These are phyloP conservation scores for Ophiostoma himal-ulmi DNA, from an alignment of 2,329 filamentous ascomycete genomes.

Conservation along the genomic window DNA sequence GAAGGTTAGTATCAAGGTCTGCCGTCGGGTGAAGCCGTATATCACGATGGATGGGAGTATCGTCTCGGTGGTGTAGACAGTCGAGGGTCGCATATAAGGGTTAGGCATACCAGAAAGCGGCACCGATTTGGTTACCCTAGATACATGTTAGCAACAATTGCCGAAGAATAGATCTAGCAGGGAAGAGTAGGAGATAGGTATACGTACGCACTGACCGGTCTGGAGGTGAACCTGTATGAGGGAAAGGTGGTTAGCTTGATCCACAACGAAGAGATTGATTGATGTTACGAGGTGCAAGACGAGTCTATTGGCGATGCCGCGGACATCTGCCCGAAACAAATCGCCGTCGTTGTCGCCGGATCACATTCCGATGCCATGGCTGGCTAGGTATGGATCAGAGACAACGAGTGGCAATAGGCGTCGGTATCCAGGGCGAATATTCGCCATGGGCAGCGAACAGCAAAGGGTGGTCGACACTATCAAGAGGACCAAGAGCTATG, in stretches of 20 bases:
- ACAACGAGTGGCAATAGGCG: background rate
- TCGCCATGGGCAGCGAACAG: background rate
- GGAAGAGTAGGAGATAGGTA: constrained; percentile 14
- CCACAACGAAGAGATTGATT: background rate
- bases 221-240: constrained; percentile 87
- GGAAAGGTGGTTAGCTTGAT: constrained; percentile 24
- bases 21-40: background rate
- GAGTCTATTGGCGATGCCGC: background rate
- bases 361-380: background rate
- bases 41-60: background rate
- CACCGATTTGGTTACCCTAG: constrained; percentile 99
- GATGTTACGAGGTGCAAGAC: background rate
- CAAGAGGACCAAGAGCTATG: background rate
- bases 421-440: background rate
- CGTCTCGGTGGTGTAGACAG: background rate
- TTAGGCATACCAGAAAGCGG: constrained; percentile 85
- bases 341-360: background rate
- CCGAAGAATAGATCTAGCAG: background rate
- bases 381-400: constrained; percentile 5
- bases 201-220: constrained; percentile 95
- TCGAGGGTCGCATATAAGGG: background rate
- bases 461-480: background rate
- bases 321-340: background rate
- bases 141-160: constrained; percentile 25
- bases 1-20: background rate